Conservation (phyloP, 2,329 filamentous ascomycete species). For the Bipolaris bicolor region DNA sequence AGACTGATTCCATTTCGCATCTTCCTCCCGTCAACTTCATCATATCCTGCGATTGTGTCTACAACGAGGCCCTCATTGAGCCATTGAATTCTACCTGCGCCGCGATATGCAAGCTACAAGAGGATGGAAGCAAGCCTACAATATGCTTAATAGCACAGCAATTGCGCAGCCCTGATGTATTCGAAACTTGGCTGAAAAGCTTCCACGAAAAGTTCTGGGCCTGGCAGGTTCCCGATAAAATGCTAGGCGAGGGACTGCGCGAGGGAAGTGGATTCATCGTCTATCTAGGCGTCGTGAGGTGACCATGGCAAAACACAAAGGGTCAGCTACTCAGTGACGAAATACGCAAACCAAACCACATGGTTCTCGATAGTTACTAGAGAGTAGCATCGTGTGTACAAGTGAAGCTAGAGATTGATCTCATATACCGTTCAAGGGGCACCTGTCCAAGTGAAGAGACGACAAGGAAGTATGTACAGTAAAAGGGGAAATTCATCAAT, state of each 20-base stretch:
- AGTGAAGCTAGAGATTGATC: neutral
- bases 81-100: slow-evolving; percentile 83
- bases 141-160: slow-evolving; percentile 88
- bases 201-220: slow-evolving; percentile 72
- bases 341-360: neutral
- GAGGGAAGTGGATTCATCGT: slow-evolving; percentile 78
- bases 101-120: slow-evolving; percentile 70
- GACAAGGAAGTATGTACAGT: no score
- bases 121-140: slow-evolving; percentile 55
- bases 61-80: slow-evolving; percentile 83
- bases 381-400: neutral
- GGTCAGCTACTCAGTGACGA: neutral
- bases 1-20: slow-evolving; percentile 59
- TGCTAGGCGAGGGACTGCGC: slow-evolving; percentile 65
- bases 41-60: slow-evolving; percentile 91
- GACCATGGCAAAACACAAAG: neutral
- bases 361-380: neutral
- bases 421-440: neutral
- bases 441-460: neutral
- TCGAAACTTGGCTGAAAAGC: slow-evolving; percentile 77
- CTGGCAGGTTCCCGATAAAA: slow-evolving; percentile 74
- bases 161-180: slow-evolving; percentile 81
- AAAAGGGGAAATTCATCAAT: neutral
- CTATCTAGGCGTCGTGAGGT: slow-evolving; percentile 66
- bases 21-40: slow-evolving; percentile 71